phyloP scores from a whole-genome alignment of 345 rosid genomes.

The Heritiera fomes region DNA sequence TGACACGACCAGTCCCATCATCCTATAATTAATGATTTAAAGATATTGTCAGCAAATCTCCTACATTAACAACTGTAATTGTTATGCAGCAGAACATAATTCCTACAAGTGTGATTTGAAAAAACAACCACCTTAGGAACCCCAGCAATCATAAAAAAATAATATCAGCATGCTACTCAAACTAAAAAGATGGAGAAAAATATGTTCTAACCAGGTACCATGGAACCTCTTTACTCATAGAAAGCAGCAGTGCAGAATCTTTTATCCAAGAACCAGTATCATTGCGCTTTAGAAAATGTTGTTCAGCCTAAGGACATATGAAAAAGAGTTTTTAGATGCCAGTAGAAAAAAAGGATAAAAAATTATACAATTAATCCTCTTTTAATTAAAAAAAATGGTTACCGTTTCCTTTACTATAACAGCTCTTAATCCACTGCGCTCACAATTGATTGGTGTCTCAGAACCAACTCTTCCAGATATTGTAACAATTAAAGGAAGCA shows the following conservation, averaged over 20 bases:
- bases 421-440: conserved; percentile 75
- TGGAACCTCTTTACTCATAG: conserved; percentile 97
- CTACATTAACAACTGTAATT: conserved; percentile 1
- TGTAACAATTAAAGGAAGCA: conserved; percentile 69
- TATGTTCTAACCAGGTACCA: conserved; percentile 78
- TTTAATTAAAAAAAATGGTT: conserved; percentile 12
- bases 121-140: background rate
- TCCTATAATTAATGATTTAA: conserved; percentile 47
- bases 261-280: conserved; percentile 99
- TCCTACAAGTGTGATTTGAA: background rate
- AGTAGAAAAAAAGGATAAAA: background rate
- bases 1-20: conserved; percentile 75
- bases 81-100: conserved; percentile 6
- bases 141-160: background rate
- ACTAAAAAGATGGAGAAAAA: background rate
- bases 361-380: background rate
- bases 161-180: background rate
- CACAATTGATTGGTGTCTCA: conserved; percentile 77
- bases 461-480: conserved; percentile 84
- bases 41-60: conserved; percentile 1
- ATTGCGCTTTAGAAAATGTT: conserved; percentile 87
- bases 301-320: conserved; percentile 73
- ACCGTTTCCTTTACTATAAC: conserved; percentile 86
- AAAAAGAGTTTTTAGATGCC: conserved; percentile 13
- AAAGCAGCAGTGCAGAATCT: conserved; percentile 88